phyloP scores from a whole-genome alignment of 148 eudicot genomes.

The Diospyros kaki region DNA sequence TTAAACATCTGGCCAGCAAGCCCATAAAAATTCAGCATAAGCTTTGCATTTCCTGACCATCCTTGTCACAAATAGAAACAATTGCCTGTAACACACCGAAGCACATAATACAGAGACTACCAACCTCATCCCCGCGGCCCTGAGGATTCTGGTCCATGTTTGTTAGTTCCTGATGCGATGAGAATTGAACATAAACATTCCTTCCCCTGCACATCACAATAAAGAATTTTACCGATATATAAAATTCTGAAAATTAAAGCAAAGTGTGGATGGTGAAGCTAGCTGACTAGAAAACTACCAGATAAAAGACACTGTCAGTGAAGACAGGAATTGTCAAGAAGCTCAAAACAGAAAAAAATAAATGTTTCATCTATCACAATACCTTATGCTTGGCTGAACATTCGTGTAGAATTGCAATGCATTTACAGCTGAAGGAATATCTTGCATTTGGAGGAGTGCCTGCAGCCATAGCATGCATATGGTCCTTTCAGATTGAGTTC shows the following conservation, averaged over 20 bases:
- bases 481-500: not conserved
- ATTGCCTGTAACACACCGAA: not conserved
- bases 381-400: constrained; percentile 88
- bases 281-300: not conserved
- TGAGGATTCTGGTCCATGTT: constrained; percentile 83
- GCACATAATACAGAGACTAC: constrained; percentile 12
- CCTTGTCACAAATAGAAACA: not conserved
- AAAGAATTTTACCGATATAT: constrained; percentile 6
- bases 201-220: constrained; percentile 59
- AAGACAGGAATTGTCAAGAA: not conserved
- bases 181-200: constrained; percentile 88
- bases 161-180: constrained; percentile 91
- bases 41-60: not conserved
- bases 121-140: constrained; percentile 82
- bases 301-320: not conserved
- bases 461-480: constrained; percentile 20
- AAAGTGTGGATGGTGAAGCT: too few species aligned
- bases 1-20: constrained; percentile 2
- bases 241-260: too few species aligned
- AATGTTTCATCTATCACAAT: constrained; percentile 7
- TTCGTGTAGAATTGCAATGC: constrained; percentile 70
- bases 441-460: constrained; percentile 99
- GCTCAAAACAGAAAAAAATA: not conserved
- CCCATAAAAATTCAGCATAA: not conserved
- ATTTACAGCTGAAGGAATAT: constrained; percentile 69